Evolutionary conservation across 192 early-diverging fungal species (phyloP), one percentile per base, ranked within the genome.

Genomic region (Coemansia sp.): DNA sequence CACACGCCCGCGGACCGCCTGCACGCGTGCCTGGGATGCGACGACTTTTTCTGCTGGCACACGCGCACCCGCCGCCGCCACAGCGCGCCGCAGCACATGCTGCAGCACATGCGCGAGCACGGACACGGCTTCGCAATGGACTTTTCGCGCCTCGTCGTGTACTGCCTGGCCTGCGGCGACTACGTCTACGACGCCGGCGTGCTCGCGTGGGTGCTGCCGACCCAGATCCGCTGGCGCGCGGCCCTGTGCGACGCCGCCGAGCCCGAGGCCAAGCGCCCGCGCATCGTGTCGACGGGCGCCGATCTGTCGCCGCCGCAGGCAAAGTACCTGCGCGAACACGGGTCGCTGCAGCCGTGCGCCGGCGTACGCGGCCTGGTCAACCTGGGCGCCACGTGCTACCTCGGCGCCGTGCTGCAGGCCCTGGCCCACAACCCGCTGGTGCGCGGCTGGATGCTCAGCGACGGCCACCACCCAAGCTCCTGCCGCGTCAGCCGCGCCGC

Each of bases 351-450:
- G 18, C 37, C 58, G 25, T 81, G 77, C 22, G 58, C 67, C 28
- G 89, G 90, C 4, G 60, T 96, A 13, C 83, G 95, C n/a, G 95
- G 95, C 14, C 66, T 95, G 43, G 67, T 80, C 26, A 98, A 98
- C 50, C 82, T 98, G 77, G 95, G 95, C 13, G 86, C 88, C 0
- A 98, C 95, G 1, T 98, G 95, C 60, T 98, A 92, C 54, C 93
- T 98, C 82, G 93, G 91, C 64, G 89, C 87, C 4, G 86, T 98
- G 19, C 73, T 98, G 33, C 95, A 98, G 64, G 82, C 87, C 15
- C 80, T 98, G 47, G 73, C 89, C 14, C 93, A 96, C 62, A 98
- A 98, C 60, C 95, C 94, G 19, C 51, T 95, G 14, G 61, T 98
- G 37, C 83, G 85, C 54, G 85, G 81, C 5, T 90, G 93, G 71